Evolutionary conservation across 73 alveolate genomes (phyloP).

Genomic region (Paramecium tetraurelia): DNA sequence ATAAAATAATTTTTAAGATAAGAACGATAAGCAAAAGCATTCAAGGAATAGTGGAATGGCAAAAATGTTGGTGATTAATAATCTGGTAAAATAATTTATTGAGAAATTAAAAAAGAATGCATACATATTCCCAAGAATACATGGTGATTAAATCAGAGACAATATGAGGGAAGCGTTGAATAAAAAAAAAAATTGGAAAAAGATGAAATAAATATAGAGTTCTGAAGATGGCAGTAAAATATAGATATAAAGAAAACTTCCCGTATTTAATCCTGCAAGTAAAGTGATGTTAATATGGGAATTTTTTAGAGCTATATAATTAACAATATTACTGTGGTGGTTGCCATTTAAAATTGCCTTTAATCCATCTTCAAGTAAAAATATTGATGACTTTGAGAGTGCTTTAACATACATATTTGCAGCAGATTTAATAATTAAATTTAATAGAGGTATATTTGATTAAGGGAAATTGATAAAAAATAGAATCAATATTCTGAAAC

Average conservation of each 20-base stretch:
- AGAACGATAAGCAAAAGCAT: neutral
- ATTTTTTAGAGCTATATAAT: neutral
- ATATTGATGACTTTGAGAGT: neutral
- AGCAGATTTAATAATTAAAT: neutral
- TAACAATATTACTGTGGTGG: neutral
- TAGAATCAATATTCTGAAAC: neutral
- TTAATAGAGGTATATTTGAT: slow-evolving; percentile 5
- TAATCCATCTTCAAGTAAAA: neutral
- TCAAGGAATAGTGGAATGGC: neutral
- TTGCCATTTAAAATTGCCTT: slow-evolving; percentile 21
- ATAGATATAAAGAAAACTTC: neutral
- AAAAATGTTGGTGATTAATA: neutral
- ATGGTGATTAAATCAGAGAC: neutral
- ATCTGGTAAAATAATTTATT: neutral
- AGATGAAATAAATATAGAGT: neutral
- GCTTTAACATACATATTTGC: neutral
- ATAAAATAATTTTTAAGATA: neutral
- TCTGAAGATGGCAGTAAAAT: neutral
- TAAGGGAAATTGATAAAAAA: slow-evolving; percentile 3
- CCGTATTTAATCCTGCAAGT: neutral
- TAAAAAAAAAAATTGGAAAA: neutral
- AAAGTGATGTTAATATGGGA: neutral
- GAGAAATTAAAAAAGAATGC: neutral
- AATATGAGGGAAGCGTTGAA: neutral
- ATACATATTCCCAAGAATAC: neutral